Percentiles rank a stretch among this genome's conserved stretches.
phyloP scores from a whole-genome alignment of 495 filamentous ascomycete genomes.

The Penicillium manginii region DNA sequence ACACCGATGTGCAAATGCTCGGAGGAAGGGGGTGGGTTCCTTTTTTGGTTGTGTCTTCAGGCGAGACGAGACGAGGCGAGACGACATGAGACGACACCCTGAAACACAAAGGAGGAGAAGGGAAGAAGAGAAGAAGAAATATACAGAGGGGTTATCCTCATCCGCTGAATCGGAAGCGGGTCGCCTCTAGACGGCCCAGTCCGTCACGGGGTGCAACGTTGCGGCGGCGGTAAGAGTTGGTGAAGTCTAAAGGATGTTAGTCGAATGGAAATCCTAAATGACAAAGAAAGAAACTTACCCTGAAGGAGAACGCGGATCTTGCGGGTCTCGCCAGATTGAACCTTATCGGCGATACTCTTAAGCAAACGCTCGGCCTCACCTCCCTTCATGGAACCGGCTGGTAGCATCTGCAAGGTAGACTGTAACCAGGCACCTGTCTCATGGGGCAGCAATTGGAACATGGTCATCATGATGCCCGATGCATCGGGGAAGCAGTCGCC shows the following conservation, averaged over 20 bases:
- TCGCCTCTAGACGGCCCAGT: slow-evolving; percentile 80
- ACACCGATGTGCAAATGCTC: slow-evolving; percentile 32
- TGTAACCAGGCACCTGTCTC: slow-evolving; percentile 80
- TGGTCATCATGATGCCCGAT: slow-evolving; percentile 82
- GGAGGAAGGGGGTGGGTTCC: slow-evolving; percentile 12
- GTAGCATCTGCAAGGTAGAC: slow-evolving; percentile 79
- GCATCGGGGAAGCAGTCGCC: slow-evolving; percentile 93
- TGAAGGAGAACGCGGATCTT: slow-evolving; percentile 86
- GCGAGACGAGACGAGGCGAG: no score
- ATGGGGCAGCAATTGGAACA: slow-evolving; percentile 85
- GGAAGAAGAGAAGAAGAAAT: slow-evolving; percentile 17
- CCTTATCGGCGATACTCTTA: slow-evolving; percentile 64
- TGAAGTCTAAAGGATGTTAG: slow-evolving; percentile 68
- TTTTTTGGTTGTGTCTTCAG: slow-evolving; percentile 20
- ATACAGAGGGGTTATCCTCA: slow-evolving; percentile 32
- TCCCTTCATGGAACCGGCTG: slow-evolving; percentile 74
- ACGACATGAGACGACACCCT: neutral
- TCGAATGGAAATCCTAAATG: neutral
- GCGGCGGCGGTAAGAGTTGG: slow-evolving; percentile 86
- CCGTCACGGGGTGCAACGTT: slow-evolving; percentile 95
- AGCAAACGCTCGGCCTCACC: slow-evolving; percentile 67
- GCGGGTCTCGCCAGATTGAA: slow-evolving; percentile 72
- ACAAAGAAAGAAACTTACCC: slow-evolving; percentile 38
- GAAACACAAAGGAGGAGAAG: slow-evolving; percentile 3
- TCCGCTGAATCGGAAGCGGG: slow-evolving; percentile 81